A percentile compares a stretch with the other conserved stretches of the same genome.
These are phyloP conservation scores for Ustilago trichophora DNA, from an alignment of 1,284 basidiomycete species.

Conservation along the genomic window DNA sequence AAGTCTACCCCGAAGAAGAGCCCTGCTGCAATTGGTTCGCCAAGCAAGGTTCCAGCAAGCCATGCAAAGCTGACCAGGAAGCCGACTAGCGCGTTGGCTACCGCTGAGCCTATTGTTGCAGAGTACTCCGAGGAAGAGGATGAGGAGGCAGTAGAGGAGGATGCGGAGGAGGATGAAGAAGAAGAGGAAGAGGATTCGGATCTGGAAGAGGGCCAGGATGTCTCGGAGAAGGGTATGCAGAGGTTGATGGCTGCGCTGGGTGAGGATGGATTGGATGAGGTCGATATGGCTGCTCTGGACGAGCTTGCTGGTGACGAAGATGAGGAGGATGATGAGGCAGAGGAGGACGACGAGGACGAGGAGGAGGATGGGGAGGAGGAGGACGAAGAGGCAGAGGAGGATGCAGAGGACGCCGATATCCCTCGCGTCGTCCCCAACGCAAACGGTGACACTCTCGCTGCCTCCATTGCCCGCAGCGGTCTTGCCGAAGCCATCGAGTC, in stretches of 20 bases:
- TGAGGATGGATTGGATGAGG: slow-evolving; percentile 58
- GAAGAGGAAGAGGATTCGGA: slow-evolving; percentile 42
- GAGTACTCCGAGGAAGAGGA: slow-evolving; percentile 39
- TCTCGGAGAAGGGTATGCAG: slow-evolving; percentile 59
- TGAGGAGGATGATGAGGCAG: slow-evolving; percentile 43
- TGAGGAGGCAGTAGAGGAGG: slow-evolving; percentile 22
- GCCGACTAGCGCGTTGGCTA: slow-evolving; percentile 37
- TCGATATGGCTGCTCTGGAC: slow-evolving; percentile 53
- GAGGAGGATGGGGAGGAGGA: slow-evolving; percentile 29
- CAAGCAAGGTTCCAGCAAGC: slow-evolving; percentile 33
- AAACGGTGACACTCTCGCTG: slow-evolving; percentile 60
- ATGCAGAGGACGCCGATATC: slow-evolving; percentile 26
- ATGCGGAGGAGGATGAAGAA: slow-evolving; percentile 25
- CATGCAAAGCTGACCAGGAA: slow-evolving; percentile 36
- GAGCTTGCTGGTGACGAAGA: slow-evolving; percentile 39
- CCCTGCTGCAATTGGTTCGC: slow-evolving; percentile 10
- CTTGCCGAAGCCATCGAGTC: slow-evolving; percentile 45
- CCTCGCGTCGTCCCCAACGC: slow-evolving; percentile 39
- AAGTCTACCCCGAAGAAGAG: slow-evolving; percentile 10
- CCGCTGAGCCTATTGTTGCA: slow-evolving; percentile 36
- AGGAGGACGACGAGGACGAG: slow-evolving; percentile 46
- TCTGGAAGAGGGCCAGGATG: slow-evolving; percentile 60
- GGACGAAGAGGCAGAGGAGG: slow-evolving; percentile 19
- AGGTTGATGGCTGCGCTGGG: slow-evolving; percentile 61
- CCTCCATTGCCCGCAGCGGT: slow-evolving; percentile 59